A percentile compares a stretch with the other conserved stretches of the same genome.
These are phyloP conservation scores for Vachellia pachyceras DNA, from an alignment of 306 rosid genomes.

Conservation along the genomic window DNA sequence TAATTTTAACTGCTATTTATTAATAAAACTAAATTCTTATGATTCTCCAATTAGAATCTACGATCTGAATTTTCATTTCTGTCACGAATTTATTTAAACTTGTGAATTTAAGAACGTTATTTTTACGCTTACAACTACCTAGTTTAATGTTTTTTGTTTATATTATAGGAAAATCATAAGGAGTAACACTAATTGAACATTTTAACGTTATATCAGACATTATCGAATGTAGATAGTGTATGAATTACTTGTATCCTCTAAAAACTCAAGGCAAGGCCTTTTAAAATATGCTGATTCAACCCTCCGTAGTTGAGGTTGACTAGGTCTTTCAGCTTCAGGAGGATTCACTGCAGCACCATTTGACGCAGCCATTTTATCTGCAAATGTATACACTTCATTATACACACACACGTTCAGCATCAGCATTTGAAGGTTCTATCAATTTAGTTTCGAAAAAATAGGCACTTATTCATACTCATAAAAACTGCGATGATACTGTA, in stretches of 20 bases:
- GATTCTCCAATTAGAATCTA: no score
- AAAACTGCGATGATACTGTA: background rate
- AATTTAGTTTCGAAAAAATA: background rate
- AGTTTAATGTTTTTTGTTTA: no score
- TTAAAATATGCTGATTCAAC: background rate
- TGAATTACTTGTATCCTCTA: background rate
- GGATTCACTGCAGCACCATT: background rate
- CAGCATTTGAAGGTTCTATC: background rate
- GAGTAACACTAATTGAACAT: background rate
- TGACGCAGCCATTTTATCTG: background rate
- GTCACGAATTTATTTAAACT: no score
- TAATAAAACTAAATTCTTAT: no score
- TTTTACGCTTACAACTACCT: no score
- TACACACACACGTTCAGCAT: background rate
- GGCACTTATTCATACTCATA: background rate
- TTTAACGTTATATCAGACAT: background rate
- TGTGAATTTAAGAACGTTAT: no score
- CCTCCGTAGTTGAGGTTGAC: background rate
- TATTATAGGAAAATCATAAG: background rate
- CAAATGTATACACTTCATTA: no score
- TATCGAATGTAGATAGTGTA: background rate
- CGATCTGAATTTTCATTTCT: no score
- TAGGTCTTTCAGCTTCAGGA: background rate
- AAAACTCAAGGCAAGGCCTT: background rate
- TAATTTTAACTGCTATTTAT: no score